Evolutionary conservation across 192 early-diverging fungal species (phyloP), one percentile per base, ranked within the genome.

Genomic region (Coemansia sp.): DNA sequence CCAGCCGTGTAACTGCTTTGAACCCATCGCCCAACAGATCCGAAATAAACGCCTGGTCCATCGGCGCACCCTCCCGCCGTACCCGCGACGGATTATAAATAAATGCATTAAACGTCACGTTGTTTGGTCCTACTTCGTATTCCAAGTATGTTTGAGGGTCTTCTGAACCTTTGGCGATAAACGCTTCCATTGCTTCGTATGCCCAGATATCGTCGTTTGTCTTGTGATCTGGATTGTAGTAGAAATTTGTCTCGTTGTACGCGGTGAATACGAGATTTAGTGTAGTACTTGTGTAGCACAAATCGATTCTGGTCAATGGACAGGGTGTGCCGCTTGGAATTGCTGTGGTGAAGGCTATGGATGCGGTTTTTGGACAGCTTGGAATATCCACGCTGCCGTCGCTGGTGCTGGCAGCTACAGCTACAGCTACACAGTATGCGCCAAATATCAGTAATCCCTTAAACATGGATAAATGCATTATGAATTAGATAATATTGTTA

Each of bases 131-230:
- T 3, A 72, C 70, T 46, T 81, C 78, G 26, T 75, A 81, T 56
- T 81, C 78, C 23, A 81, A 69, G 38, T 81, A 81, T 8, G 73
- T 72, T 60, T 75, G 72, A 11, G 78, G 78, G 17, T 75, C 59
- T 12, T 72, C 63, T n/a, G 19, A 21, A 20, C 78, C 78, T 64
- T 64, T 65, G 61, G 71, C 66, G 53, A 81, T 75, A 52, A 81
- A 81, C 4, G 78, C 73, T 59, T 81, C 78, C 57, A 81, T 64
- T 10, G 72, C 78, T 19, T 81, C 66, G 60, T 81, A 81, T 8
- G 48, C 72, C 78, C 78, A 81, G 47, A 81, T 75, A 17, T 75
- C 63, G 11, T 60, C 78, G 37, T 81, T 81, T n/a, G 78, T 81
- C 26, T 37, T 48, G 36, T 81, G 78, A n/a, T 20, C 61, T 1